These are phyloP conservation scores for Ampelomyces quisqualis DNA, from an alignment of 2,329 filamentous ascomycete genomes.

Conservation along the genomic window DNA sequence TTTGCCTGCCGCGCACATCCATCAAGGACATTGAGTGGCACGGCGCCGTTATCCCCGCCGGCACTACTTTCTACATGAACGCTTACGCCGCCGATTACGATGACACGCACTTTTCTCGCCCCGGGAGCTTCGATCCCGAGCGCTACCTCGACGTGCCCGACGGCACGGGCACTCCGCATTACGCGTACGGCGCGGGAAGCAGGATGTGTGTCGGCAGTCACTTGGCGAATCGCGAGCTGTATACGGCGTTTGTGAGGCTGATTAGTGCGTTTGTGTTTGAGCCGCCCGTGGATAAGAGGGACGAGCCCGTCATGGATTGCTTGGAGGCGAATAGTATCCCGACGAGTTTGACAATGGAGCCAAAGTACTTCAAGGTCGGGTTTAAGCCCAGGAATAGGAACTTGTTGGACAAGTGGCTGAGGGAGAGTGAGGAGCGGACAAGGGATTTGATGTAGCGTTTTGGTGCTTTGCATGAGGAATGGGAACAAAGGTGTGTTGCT, in stretches of 20 bases:
- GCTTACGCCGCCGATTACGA: conserved; percentile 76
- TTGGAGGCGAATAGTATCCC: conserved; percentile 51
- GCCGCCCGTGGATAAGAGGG: conserved; percentile 43
- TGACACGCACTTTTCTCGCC: conserved; percentile 64
- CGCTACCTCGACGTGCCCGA: conserved; percentile 60
- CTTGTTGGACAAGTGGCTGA: conserved; percentile 50
- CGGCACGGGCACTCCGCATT: conserved; percentile 51
- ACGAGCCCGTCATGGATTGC: conserved; percentile 49
- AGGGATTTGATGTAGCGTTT: conserved; percentile 38
- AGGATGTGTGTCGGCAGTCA: conserved; percentile 52
- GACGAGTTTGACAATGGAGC: conserved; percentile 53
- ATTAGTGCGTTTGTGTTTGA: conserved; percentile 51
- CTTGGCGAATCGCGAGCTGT: conserved; percentile 45
- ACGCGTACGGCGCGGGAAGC: conserved; percentile 51
- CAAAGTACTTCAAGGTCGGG: conserved; percentile 54
- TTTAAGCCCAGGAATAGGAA: conserved; percentile 47
- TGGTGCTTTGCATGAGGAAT: not conserved
- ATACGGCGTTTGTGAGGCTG: conserved; percentile 51
- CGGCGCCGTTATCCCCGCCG: conserved; percentile 66
- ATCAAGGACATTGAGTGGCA: conserved; percentile 73
- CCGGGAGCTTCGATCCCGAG: conserved; percentile 66
- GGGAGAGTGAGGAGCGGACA: conserved; percentile 50
- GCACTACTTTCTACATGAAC: conserved; percentile 78
- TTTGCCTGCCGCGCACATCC: conserved; percentile 71
- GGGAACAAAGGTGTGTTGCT: too few relatives aligned